A percentile compares a stretch with the other conserved stretches of the same genome.
These are phyloP conservation scores for Entomortierella beljakovae DNA, from an alignment of 192 early-diverging fungal species.

Conservation along the genomic window DNA sequence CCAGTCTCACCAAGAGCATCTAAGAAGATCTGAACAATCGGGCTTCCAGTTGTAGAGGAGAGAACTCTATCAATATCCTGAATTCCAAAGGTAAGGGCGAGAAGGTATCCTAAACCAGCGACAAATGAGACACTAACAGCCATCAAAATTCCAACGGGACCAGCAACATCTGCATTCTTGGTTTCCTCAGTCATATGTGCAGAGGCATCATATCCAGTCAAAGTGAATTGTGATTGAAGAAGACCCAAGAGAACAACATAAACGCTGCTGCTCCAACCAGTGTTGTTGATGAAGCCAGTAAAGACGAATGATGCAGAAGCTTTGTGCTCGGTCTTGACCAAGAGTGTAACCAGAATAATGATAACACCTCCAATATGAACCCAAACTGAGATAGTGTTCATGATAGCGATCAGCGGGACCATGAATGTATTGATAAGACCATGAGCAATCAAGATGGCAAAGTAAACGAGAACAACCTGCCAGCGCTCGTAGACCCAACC, in stretches of 20 bases:
- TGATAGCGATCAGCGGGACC: conserved; percentile 40
- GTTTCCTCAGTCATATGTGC: conserved; percentile 62
- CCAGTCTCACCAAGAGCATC: conserved; percentile 45
- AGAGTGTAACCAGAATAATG: conserved; percentile 54
- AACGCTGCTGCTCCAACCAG: conserved; percentile 57
- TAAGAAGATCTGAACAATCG: conserved; percentile 55
- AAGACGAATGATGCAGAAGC: conserved; percentile 58
- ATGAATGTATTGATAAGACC: conserved; percentile 48
- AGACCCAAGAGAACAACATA: conserved; percentile 59
- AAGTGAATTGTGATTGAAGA: conserved; percentile 60
- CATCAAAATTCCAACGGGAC: conserved; percentile 59
- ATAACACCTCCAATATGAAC: conserved; percentile 56
- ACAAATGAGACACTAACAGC: conserved; percentile 55
- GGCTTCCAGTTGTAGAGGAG: conserved; percentile 26
- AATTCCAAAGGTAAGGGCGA: conserved; percentile 57
- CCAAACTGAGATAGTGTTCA: conserved; percentile 57
- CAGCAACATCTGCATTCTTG: conserved; percentile 59
- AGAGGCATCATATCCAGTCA: conserved; percentile 60
- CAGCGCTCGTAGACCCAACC: conserved; percentile 33
- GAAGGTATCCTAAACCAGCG: conserved; percentile 55
- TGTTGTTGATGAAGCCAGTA: conserved; percentile 59
- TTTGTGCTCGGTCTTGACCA: conserved; percentile 55
- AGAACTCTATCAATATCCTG: conserved; percentile 57
- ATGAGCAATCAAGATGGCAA: conserved; percentile 47
- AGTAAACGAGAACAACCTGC: conserved; percentile 57